phyloP scores from a whole-genome alignment of 2,329 filamentous ascomycete genomes.

The Ascochyta pisi region DNA sequence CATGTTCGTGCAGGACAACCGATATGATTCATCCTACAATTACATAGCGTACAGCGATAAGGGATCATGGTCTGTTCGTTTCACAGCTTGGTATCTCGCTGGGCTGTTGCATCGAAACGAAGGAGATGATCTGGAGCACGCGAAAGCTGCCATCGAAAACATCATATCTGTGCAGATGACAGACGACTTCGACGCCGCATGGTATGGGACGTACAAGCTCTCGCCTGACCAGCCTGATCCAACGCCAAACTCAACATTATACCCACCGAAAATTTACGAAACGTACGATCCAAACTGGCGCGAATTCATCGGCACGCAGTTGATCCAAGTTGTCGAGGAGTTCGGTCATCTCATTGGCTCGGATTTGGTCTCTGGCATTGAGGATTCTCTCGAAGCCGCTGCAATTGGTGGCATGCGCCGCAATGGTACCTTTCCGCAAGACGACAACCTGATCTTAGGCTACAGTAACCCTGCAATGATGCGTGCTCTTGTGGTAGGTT shows the following conservation, averaged over 20 bases:
- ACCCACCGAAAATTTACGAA: slow-evolving; percentile 13
- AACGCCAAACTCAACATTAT: slow-evolving; percentile 8
- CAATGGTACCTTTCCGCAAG: slow-evolving; percentile 13
- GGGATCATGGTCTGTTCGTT: slow-evolving; percentile 53
- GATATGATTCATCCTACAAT: slow-evolving; percentile 54
- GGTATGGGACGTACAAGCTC: slow-evolving; percentile 17
- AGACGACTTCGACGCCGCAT: slow-evolving; percentile 46
- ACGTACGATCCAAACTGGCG: slow-evolving; percentile 45
- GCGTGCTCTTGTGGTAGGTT: slow-evolving; percentile 51
- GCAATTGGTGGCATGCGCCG: slow-evolving; percentile 17
- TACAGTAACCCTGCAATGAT: slow-evolving; percentile 55
- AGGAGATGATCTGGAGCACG: slow-evolving; percentile 47
- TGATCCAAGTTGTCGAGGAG: slow-evolving; percentile 49
- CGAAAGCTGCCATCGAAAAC: slow-evolving; percentile 46
- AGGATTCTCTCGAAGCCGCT: slow-evolving; percentile 14
- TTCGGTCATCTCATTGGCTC: slow-evolving; percentile 43
- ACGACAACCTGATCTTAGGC: slow-evolving; percentile 10
- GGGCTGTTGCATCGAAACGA: slow-evolving; percentile 49
- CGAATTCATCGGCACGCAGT: slow-evolving; percentile 47
- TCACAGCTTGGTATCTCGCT: slow-evolving; percentile 54
- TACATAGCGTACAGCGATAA: slow-evolving; percentile 53
- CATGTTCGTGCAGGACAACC: slow-evolving; percentile 37
- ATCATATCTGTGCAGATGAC: slow-evolving; percentile 48
- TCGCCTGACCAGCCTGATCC: slow-evolving; percentile 16
- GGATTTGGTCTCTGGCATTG: slow-evolving; percentile 10